Evolutionary conservation across 768 basidiomycete genomes (phyloP).

Genomic region (Amylocystis lapponica): DNA sequence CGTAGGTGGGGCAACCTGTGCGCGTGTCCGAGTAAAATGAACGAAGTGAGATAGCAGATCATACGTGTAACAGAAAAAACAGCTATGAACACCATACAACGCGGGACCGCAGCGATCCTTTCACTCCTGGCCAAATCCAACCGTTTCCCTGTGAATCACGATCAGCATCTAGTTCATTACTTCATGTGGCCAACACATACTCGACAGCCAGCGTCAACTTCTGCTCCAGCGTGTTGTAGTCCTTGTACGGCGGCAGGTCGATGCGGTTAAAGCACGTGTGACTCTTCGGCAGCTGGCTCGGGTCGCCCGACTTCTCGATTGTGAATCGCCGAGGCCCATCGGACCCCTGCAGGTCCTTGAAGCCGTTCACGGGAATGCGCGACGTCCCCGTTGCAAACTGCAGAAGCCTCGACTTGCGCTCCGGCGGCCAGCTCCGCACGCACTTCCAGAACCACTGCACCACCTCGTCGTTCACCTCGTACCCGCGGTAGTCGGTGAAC

Average conservation of each 20-base stretch:
- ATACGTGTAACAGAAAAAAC: no score
- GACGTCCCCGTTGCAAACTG: constrained; percentile 98
- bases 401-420: constrained; percentile 92
- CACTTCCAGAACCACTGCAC: constrained; percentile 99
- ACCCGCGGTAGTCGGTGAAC: constrained; percentile 97
- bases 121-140: constrained; percentile 92
- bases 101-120: no score
- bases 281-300: constrained; percentile 93
- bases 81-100: no score
- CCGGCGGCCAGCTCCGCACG: constrained; percentile 94
- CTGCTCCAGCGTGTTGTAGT: constrained; percentile 89
- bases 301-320: constrained; percentile 97
- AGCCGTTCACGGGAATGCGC: constrained; percentile 96
- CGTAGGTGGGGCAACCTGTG: no score
- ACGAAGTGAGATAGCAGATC: no score
- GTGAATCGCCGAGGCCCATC: constrained; percentile 97
- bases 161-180: constrained; percentile 1
- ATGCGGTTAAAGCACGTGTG: constrained; percentile 96
- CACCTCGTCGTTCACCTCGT: constrained; percentile 91
- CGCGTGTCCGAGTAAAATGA: no score
- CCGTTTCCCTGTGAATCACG: constrained; percentile 62
- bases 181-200: constrained; percentile 37
- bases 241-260: constrained; percentile 97
- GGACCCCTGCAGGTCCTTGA: constrained; percentile 97
- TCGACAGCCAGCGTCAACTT: constrained; percentile 93